A percentile compares a stretch with the other conserved stretches of the same genome.
Conservation (phyloP, 371 early-diverging fungal genomes). For the Syncephalis plumigaleata region DNA sequence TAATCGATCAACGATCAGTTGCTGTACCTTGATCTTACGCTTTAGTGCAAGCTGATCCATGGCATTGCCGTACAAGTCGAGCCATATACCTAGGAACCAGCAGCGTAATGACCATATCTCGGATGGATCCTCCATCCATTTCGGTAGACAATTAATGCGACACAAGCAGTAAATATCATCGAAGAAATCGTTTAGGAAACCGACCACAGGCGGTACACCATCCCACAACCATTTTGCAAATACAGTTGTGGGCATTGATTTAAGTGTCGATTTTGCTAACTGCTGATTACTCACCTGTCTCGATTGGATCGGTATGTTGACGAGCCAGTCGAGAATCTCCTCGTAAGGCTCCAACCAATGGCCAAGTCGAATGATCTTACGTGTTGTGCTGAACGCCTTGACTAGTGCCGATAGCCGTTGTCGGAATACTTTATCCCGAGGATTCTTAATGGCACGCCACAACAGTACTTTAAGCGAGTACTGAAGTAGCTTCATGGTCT, state of each 20-base stretch:
- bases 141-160: slow-evolving; percentile 35
- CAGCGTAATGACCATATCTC: slow-evolving; percentile 27
- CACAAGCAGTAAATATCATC: slow-evolving; percentile 61
- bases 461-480: slow-evolving; percentile 50
- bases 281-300: too few relatives aligned
- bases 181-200: slow-evolving; percentile 25
- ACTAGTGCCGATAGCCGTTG: slow-evolving; percentile 25
- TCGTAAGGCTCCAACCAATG: slow-evolving; percentile 34
- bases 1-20: slow-evolving; percentile 1
- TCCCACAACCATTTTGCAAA: slow-evolving; percentile 20
- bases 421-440: slow-evolving; percentile 5
- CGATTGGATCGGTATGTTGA: background rate
- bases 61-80: slow-evolving; percentile 22
- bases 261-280: too few relatives aligned
- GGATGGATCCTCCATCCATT: slow-evolving; percentile 18
- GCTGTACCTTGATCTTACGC: background rate
- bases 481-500: slow-evolving; percentile 54
- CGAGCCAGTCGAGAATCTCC: background rate
- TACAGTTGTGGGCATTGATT: background rate
- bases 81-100: slow-evolving; percentile 34
- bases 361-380: slow-evolving; percentile 51
- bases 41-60: slow-evolving; percentile 3
- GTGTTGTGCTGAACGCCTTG: slow-evolving; percentile 45
- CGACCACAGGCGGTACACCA: too few relatives aligned
- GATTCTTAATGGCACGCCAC: slow-evolving; percentile 20